A percentile compares a stretch with the other conserved stretches of the same genome.
Evolutionary conservation across 2,329 filamentous ascomycete species (phyloP).

Genomic region (Lachnellula suecica): DNA sequence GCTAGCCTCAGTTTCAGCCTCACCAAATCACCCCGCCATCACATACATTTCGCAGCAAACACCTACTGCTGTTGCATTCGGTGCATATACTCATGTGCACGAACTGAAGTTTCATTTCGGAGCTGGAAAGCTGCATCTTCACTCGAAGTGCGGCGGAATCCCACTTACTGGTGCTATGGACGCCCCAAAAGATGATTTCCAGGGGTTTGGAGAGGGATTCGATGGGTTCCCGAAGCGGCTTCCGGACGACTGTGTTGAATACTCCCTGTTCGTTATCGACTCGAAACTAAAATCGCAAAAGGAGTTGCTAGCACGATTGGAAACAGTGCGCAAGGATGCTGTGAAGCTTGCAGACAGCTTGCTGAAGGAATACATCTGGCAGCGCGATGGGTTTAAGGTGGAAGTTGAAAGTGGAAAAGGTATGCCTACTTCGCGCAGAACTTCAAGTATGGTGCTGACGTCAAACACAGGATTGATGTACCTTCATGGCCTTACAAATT

Average conservation of each 20-base stretch:
- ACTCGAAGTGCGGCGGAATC: too few species aligned
- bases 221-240: constrained; percentile 58
- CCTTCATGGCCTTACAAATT: constrained; percentile 78
- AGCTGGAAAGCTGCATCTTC: too few species aligned
- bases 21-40: not conserved
- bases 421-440: constrained; percentile 33
- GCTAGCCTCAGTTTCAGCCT: not conserved
- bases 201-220: constrained; percentile 66
- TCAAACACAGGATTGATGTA: constrained; percentile 50
- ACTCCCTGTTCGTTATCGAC: constrained; percentile 73
- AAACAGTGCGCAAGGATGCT: constrained; percentile 69
- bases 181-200: constrained; percentile 52
- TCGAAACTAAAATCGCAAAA: constrained; percentile 51
- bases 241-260: constrained; percentile 84
- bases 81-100: too few species aligned
- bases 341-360: constrained; percentile 60
- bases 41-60: not conserved
- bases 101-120: too few species aligned
- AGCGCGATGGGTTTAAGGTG: constrained; percentile 75
- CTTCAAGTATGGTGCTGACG: constrained; percentile 6
- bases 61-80: not conserved
- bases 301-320: constrained; percentile 63
- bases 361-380: constrained; percentile 92
- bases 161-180: constrained; percentile 31
- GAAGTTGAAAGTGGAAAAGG: constrained; percentile 57